phyloP scores from a whole-genome alignment of 2,329 filamentous ascomycete species.

The Cytospora paraplurivora region DNA sequence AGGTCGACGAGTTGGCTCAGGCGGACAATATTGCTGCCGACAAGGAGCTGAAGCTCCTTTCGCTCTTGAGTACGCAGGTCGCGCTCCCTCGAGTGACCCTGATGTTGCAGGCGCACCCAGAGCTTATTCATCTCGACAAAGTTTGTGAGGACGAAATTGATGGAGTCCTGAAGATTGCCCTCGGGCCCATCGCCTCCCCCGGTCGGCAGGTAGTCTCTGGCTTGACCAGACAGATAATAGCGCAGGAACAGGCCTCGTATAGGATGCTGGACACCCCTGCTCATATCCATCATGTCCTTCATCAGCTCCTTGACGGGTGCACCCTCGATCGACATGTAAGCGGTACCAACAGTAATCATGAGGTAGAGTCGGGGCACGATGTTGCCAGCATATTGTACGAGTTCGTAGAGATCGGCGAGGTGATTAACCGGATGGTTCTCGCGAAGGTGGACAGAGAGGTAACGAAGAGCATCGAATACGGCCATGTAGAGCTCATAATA shows the following conservation, averaged over 20 bases:
- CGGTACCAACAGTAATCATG: constrained; percentile 98
- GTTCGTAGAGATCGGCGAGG: constrained; percentile 94
- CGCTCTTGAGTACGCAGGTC: constrained; percentile 93
- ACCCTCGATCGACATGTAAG: constrained; percentile 98
- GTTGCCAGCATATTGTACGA: constrained; percentile 97
- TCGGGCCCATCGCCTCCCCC: constrained; percentile 87
- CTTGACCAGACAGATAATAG: constrained; percentile 95
- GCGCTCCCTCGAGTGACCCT: constrained; percentile 92
- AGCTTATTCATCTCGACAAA: constrained; percentile 99
- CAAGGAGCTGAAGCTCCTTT: constrained; percentile 91
- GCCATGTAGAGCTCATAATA: constrained; percentile 99
- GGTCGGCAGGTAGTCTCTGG: constrained; percentile 81
- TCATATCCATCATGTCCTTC: constrained; percentile 99
- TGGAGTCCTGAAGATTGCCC: constrained; percentile 94
- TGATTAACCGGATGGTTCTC: constrained; percentile 98
- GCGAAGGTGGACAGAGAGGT: constrained; percentile 93
- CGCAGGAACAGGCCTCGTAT: constrained; percentile 92
- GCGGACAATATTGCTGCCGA: constrained; percentile 94
- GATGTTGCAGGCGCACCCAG: constrained; percentile 96
- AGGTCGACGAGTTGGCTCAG: constrained; percentile 94
- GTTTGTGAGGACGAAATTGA: constrained; percentile 97
- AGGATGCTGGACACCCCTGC: constrained; percentile 93
- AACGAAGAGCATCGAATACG: constrained; percentile 95
- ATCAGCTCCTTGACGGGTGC: constrained; percentile 99
- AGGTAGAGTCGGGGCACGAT: constrained; percentile 95